Base-by-base conservation (phyloP, 345 rosid species). In the Gossypium raimondii region DNA sequence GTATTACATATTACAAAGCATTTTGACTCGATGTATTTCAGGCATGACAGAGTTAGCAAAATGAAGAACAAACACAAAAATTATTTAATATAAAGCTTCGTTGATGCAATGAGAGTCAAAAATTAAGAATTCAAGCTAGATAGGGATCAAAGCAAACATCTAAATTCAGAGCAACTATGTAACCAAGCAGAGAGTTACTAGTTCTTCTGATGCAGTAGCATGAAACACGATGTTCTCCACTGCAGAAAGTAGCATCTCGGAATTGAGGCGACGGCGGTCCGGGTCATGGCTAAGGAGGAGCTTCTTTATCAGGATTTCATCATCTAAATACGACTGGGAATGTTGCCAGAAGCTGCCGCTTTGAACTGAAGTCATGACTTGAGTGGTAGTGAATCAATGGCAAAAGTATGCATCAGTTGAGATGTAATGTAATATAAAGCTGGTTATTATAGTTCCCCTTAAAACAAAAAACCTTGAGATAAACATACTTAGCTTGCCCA, bases 261-360 rank as follows among this genome's bases (percentile, higher is more conserved):
- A 84, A 78, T 93, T 94, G 56, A 92, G 76, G 73, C 80, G 75
- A 34, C 92, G 90, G 10, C 88, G 90, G 70, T 92, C 97, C 27
- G 94, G 94, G 62, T 89, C 98, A 87, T 92, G 96, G 76, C 79
- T 68, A 20, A 86, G 78, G 59, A 89, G 84, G 69, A 93, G 85
- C 79, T 82, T 84, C 78, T 75, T 85, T 73, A 89, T 80, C 58
- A 89, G 79, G 75, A 81, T 75, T 12, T 89, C 92, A 27, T 89
- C 90, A 29, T 29, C 60, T 25, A 50, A 27, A 62, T n/a, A 48
- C 2, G 10, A 27, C 13, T 3, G 12, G 51, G 61, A 51, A 27
- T 57, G 60, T 60, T 76, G 53, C 29, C 24, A 11, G 74, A 80
- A 72, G 60, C 59, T 27, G 11, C 29, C 60, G 9, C 59, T 66